A percentile compares a stretch with the other conserved stretches of the same genome.
Conservation (phyloP, 768 basidiomycete genomes). For the Austroboletus eburneus region DNA sequence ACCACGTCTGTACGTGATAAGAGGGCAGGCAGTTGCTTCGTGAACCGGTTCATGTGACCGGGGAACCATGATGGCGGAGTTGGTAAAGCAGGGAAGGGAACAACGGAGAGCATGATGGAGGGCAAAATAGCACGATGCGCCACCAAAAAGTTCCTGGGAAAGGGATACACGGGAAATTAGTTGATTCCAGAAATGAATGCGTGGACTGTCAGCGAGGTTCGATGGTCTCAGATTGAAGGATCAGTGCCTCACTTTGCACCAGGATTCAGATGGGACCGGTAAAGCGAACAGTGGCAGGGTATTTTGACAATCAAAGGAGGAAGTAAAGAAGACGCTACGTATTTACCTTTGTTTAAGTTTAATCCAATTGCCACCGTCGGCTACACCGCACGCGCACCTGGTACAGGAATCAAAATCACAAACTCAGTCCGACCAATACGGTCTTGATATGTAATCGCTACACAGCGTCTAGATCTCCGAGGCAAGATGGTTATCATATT, state of each 20-base stretch:
- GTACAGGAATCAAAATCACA: not conserved
- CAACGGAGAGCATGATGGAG: constrained; percentile 29
- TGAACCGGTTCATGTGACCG: constrained; percentile 92
- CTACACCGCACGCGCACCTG: not conserved
- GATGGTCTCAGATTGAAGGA: not conserved
- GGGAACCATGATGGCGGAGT: constrained; percentile 90
- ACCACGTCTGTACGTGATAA: constrained; percentile 85
- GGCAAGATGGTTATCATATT: constrained; percentile 1
- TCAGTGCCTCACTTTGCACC: not conserved
- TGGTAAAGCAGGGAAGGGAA: constrained; percentile 51
- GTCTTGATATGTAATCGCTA: not conserved
- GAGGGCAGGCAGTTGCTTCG: constrained; percentile 67
- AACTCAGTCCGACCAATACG: not conserved
- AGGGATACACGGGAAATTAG: constrained; percentile 7
- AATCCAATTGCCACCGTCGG: constrained; percentile 17
- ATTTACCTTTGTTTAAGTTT: constrained; percentile 23
- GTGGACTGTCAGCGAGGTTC: constrained; percentile 1
- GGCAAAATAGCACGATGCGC: constrained; percentile 8
- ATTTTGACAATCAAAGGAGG: not conserved
- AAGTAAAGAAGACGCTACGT: constrained; percentile 16
- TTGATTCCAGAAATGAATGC: constrained; percentile 6
- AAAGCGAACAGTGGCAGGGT: not conserved
- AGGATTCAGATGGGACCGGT: not conserved
- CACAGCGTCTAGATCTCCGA: no score
- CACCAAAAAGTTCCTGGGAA: constrained; percentile 9